phyloP scores from a whole-genome alignment of 192 early-diverging fungal genomes.

The Coemansia sp. region DNA sequence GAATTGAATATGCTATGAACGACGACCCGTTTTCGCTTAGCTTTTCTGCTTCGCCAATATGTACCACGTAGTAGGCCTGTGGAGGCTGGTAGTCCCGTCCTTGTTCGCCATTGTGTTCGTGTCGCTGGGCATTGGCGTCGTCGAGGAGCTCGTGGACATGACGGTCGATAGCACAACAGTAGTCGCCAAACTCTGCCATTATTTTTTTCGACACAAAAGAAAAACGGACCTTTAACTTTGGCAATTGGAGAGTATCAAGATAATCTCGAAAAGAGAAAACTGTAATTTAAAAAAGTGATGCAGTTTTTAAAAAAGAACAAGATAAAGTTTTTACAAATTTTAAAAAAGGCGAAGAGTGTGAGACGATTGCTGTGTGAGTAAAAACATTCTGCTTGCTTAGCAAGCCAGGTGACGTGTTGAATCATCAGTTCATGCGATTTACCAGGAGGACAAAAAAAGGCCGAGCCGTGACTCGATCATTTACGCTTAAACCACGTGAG shows the following conservation, averaged over 20 bases:
- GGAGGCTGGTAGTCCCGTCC: conserved; percentile 44
- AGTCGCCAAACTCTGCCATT: conserved; percentile 53
- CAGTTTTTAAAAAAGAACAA: too few relatives aligned
- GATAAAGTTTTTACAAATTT: not conserved
- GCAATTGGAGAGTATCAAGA: not conserved
- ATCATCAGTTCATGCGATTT: not conserved
- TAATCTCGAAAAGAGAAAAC: not conserved
- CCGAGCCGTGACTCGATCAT: not conserved
- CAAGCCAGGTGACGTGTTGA: conserved; percentile 3
- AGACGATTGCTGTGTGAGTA: too few relatives aligned
- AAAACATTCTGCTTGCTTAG: too few relatives aligned
- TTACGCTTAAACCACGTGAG: not conserved
- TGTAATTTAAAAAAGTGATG: not conserved
- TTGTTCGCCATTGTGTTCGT: conserved; percentile 18
- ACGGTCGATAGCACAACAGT: conserved; percentile 55
- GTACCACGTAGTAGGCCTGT: conserved; percentile 42
- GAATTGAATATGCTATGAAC: conserved; percentile 48
- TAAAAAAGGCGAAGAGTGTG: not conserved
- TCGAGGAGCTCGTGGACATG: conserved; percentile 52
- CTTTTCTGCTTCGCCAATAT: conserved; percentile 52
- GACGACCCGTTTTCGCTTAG: conserved; percentile 48
- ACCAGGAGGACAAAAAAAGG: not conserved
- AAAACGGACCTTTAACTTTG: not conserved
- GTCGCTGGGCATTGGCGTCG: conserved; percentile 45
- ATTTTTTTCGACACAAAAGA: not conserved